Evolutionary conservation across 352 stramenopile species (phyloP).

Genomic region (Pythium aquatile): DNA sequence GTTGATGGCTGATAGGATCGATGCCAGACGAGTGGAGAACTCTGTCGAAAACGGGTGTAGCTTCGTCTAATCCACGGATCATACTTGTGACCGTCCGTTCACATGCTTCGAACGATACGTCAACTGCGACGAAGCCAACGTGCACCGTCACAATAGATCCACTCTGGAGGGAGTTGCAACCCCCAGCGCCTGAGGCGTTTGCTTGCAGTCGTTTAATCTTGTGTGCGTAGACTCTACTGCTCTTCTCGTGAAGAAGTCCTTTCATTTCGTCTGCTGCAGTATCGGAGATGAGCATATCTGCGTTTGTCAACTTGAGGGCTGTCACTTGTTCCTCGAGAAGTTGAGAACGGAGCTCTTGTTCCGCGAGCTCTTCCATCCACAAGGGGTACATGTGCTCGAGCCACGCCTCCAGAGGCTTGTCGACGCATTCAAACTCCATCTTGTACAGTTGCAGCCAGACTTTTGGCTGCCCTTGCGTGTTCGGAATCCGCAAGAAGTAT

Average conservation of each 20-base stretch:
- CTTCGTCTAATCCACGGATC: constrained; percentile 52
- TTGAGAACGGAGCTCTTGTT: constrained; percentile 59
- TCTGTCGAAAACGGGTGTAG: constrained; percentile 30
- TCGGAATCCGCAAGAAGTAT: constrained; percentile 51
- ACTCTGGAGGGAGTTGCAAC: neutral
- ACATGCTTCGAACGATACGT: constrained; percentile 46
- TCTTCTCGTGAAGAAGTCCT: constrained; percentile 48
- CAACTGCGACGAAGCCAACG: constrained; percentile 33
- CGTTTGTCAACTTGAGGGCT: constrained; percentile 53
- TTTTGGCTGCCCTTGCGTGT: constrained; percentile 31
- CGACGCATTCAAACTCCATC: constrained; percentile 43
- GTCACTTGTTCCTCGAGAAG: constrained; percentile 64
- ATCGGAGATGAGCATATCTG: constrained; percentile 37
- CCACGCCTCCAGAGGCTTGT: constrained; percentile 62
- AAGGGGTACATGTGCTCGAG: constrained; percentile 65
- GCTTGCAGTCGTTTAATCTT: constrained; percentile 44
- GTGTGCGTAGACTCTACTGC: constrained; percentile 55
- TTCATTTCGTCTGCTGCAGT: constrained; percentile 49
- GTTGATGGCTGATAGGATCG: neutral
- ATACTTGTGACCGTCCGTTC: constrained; percentile 22
- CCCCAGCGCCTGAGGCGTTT: constrained; percentile 9
- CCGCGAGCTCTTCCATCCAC: constrained; percentile 69
- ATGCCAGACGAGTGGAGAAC: constrained; percentile 21
- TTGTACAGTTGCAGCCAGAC: constrained; percentile 55
- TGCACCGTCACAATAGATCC: constrained; percentile 33